Percentiles rank a stretch among this genome's conserved stretches.
Evolutionary conservation across 2,329 filamentous ascomycete genomes (phyloP).

Genomic region (Diaporthe sp.): DNA sequence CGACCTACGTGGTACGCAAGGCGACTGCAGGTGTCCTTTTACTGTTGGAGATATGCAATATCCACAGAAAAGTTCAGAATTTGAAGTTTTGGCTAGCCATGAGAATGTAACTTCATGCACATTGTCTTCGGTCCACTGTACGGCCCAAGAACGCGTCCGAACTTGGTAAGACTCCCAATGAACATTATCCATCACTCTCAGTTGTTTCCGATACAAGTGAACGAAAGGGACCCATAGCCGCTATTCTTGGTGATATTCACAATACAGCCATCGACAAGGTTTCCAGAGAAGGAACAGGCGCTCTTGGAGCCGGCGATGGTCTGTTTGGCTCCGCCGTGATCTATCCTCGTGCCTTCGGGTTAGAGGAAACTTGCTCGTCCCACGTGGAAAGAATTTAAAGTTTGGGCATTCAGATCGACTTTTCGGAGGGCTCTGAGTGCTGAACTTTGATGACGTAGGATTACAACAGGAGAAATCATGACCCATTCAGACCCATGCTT

Average conservation of each 20-base stretch:
- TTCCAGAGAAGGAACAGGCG: neutral
- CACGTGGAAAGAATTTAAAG: too few relatives aligned
- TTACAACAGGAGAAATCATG: too few relatives aligned
- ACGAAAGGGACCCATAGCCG: neutral
- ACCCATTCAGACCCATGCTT: too few relatives aligned
- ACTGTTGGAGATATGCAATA: too few relatives aligned
- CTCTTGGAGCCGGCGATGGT: conserved; percentile 1
- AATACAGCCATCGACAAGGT: conserved; percentile 5
- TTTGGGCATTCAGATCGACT: neutral
- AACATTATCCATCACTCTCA: neutral
- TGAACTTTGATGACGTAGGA: neutral
- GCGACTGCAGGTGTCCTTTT: too few relatives aligned
- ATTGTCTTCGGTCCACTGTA: neutral
- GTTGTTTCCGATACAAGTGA: conserved; percentile 3
- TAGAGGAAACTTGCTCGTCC: neutral
- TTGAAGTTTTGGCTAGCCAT: neutral
- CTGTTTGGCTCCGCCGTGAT: neutral
- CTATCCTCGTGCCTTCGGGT: neutral
- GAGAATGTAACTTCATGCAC: neutral
- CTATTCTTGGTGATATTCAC: neutral
- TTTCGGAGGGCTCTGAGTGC: neutral
- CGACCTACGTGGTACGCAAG: neutral
- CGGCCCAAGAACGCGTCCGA: neutral
- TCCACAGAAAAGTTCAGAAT: neutral
- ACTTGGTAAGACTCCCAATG: neutral